These are phyloP conservation scores for Tetraselmis chui DNA, from an alignment of 139 green algal species.

Conservation along the genomic window DNA sequence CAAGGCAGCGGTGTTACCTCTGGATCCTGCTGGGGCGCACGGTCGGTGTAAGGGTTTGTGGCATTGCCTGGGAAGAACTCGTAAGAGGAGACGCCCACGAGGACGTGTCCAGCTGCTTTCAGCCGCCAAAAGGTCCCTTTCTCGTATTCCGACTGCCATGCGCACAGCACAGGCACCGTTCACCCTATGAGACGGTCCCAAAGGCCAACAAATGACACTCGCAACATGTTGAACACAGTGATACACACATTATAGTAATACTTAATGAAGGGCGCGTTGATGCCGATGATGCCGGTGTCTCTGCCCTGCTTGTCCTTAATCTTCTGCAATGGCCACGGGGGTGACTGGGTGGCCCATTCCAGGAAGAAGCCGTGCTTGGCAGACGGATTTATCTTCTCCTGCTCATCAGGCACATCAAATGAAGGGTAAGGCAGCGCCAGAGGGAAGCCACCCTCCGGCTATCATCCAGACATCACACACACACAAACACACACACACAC, in stretches of 20 bases:
- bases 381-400: not conserved
- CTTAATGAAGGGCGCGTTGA: conserved; percentile 23
- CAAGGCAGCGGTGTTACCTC: not conserved
- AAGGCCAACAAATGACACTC: not conserved
- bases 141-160: not conserved
- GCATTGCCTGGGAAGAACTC: not conserved
- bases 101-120: not conserved
- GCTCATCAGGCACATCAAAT: not conserved
- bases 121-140: not conserved
- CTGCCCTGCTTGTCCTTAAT: conserved; percentile 14
- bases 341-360: not conserved
- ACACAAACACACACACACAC: not conserved
- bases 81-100: conserved; percentile 2
- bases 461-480: not conserved
- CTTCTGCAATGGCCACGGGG: conserved; percentile 20
- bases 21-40: not conserved
- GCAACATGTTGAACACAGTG: not conserved
- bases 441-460: not conserved
- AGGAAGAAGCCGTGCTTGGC: not conserved
- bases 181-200: not conserved
- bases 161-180: not conserved
- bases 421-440: not conserved
- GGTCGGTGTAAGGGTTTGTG: not conserved
- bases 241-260: not conserved
- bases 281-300: conserved; percentile 17